A percentile compares a stretch with the other conserved stretches of the same genome.
phyloP scores from a whole-genome alignment of 768 basidiomycete genomes.

The Amanita polypyramis region DNA sequence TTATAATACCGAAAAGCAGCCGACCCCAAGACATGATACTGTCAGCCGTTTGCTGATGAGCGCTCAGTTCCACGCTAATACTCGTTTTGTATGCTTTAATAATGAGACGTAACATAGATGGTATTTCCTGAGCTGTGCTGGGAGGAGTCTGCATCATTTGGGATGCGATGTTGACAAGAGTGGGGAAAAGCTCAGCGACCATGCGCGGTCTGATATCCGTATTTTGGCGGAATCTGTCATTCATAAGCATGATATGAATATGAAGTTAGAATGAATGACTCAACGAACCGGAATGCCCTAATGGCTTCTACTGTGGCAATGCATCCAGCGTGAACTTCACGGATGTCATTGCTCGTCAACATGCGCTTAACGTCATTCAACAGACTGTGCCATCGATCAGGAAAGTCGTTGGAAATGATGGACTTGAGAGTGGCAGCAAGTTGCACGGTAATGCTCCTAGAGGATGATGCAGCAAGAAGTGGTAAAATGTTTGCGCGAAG shows the following conservation, averaged over 20 bases:
- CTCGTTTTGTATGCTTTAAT: constrained; percentile 81
- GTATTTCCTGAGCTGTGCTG: constrained; percentile 58
- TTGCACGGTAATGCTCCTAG: constrained; percentile 62
- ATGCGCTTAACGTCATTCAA: constrained; percentile 58
- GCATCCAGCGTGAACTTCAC: constrained; percentile 74
- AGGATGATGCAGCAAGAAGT: constrained; percentile 58
- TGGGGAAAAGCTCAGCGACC: constrained; percentile 58
- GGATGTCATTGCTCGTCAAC: constrained; percentile 51
- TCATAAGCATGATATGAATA: not conserved
- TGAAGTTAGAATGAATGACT: not conserved
- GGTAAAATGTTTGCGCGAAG: constrained; percentile 59
- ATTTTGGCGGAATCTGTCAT: constrained; percentile 55
- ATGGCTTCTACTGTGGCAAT: constrained; percentile 70
- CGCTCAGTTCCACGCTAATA: constrained; percentile 62
- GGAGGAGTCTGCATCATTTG: constrained; percentile 59
- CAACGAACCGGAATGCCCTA: constrained; percentile 58
- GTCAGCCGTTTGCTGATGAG: constrained; percentile 64
- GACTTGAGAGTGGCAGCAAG: constrained; percentile 65
- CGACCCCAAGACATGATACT: constrained; percentile 84
- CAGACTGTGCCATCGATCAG: constrained; percentile 62
- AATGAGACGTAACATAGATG: constrained; percentile 76
- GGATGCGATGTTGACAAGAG: constrained; percentile 62
- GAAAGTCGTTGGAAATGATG: constrained; percentile 69
- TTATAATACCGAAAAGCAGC: constrained; percentile 72
- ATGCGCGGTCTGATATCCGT: constrained; percentile 48